These are phyloP conservation scores for Termitomyces sp. DNA, from an alignment of 768 basidiomycete genomes.

Conservation along the genomic window DNA sequence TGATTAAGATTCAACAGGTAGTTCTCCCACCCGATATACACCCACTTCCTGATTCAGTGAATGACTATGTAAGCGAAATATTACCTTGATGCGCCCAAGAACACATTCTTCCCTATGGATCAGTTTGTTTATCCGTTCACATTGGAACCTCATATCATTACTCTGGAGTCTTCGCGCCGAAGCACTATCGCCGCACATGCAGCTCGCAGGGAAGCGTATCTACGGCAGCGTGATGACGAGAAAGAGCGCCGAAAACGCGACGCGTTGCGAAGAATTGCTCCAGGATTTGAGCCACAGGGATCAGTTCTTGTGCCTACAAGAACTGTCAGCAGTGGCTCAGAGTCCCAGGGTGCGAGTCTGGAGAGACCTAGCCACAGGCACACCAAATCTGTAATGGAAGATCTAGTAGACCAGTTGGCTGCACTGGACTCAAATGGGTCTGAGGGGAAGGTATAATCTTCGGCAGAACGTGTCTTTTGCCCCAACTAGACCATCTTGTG, in stretches of 20 bases:
- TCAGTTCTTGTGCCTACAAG: constrained; percentile 57
- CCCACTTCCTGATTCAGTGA: constrained; percentile 87
- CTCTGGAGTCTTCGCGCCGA: constrained; percentile 70
- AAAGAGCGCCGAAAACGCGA: constrained; percentile 65
- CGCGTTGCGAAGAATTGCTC: constrained; percentile 73
- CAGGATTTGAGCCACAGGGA: constrained; percentile 73
- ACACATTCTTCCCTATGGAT: neutral
- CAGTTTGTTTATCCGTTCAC: constrained; percentile 98
- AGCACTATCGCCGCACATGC: constrained; percentile 62
- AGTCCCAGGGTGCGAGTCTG: constrained; percentile 6
- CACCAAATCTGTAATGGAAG: constrained; percentile 68
- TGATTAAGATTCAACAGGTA: constrained; percentile 46
- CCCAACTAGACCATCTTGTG: neutral
- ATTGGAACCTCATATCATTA: constrained; percentile 81
- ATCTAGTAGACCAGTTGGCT: constrained; percentile 78
- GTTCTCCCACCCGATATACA: constrained; percentile 89
- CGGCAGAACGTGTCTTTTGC: neutral
- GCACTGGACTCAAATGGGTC: constrained; percentile 45
- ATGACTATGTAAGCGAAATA: constrained; percentile 63
- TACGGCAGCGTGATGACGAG: constrained; percentile 72
- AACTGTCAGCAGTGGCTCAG: constrained; percentile 19
- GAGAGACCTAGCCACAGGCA: constrained; percentile 16
- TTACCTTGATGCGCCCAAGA: neutral
- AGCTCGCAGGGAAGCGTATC: constrained; percentile 65
- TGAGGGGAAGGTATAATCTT: neutral